Evolutionary conservation across 257 asterid species (phyloP).

Genomic region (Lycium ferocissimum): DNA sequence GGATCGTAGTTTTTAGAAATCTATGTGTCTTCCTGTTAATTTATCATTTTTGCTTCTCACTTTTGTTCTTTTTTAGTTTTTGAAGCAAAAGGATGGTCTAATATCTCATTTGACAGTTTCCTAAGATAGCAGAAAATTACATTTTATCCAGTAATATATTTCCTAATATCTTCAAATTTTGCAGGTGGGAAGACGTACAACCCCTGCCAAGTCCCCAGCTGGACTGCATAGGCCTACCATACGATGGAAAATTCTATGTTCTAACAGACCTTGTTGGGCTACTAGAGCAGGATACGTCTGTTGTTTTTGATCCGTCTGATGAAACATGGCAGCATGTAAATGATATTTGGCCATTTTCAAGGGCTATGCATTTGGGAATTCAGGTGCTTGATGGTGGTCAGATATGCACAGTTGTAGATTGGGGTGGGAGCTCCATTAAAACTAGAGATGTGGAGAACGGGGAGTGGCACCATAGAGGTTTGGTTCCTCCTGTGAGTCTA

Average conservation of each 20-base stretch:
- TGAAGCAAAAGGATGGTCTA: background rate
- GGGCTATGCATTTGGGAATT: constrained; percentile 32
- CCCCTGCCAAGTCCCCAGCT: constrained; percentile 25
- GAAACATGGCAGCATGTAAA: constrained; percentile 6
- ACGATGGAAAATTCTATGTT: constrained; percentile 23
- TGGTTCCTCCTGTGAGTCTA: constrained; percentile 31
- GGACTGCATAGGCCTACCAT: constrained; percentile 28
- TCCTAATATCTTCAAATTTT: background rate
- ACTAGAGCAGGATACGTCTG: constrained; percentile 25
- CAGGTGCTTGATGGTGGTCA: constrained; percentile 34
- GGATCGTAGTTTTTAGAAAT: constrained; percentile 10
- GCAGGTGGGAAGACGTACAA: constrained; percentile 30
- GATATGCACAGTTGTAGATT: constrained; percentile 29
- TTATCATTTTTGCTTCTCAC: background rate
- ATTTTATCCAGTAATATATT: background rate
- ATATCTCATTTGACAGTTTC: background rate
- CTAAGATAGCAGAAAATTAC: background rate
- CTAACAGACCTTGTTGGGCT: constrained; percentile 30
- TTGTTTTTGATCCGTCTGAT: constrained; percentile 9
- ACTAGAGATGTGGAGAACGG: constrained; percentile 18
- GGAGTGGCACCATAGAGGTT: constrained; percentile 25
- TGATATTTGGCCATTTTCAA: constrained; percentile 27
- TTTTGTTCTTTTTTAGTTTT: background rate
- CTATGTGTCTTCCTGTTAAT: background rate
- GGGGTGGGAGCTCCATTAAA: constrained; percentile 31